These are phyloP conservation scores for Fusarium nematophilum DNA, from an alignment of 2,329 filamentous ascomycete species.

Conservation along the genomic window DNA sequence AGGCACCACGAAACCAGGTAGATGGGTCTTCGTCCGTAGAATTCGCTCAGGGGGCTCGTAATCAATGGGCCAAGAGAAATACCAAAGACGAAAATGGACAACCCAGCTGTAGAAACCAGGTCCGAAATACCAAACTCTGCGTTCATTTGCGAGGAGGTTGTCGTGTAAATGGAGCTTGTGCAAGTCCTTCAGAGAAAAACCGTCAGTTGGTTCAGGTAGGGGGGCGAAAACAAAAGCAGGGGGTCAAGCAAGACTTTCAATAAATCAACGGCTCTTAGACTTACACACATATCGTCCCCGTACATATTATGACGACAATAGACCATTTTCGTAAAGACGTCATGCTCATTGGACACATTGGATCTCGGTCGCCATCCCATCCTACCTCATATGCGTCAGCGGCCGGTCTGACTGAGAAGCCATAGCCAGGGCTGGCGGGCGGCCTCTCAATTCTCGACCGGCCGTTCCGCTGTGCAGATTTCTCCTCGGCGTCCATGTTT, in stretches of 20 bases:
- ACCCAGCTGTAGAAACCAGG: constrained; percentile 18
- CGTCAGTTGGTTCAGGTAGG: no score
- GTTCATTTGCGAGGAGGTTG: constrained; percentile 33
- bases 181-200: no score
- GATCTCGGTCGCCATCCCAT: neutral
- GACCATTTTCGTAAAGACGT: neutral
- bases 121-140: constrained; percentile 25
- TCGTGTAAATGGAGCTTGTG: constrained; percentile 78
- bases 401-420: no score
- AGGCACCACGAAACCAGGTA: constrained; percentile 77
- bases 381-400: no score
- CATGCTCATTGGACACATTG: neutral
- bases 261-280: neutral
- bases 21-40: constrained; percentile 78
- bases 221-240: no score
- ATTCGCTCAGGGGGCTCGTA: constrained; percentile 71
- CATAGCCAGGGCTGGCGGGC: no score
- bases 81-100: constrained; percentile 55
- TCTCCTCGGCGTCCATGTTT: no score
- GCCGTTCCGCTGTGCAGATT: no score
- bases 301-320: neutral
- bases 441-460: no score
- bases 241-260: neutral
- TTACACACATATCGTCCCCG: constrained; percentile 3
- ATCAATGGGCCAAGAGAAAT: constrained; percentile 68